phyloP scores from a whole-genome alignment of 2,329 filamentous ascomycete species.

The Cladosporium sp. region DNA sequence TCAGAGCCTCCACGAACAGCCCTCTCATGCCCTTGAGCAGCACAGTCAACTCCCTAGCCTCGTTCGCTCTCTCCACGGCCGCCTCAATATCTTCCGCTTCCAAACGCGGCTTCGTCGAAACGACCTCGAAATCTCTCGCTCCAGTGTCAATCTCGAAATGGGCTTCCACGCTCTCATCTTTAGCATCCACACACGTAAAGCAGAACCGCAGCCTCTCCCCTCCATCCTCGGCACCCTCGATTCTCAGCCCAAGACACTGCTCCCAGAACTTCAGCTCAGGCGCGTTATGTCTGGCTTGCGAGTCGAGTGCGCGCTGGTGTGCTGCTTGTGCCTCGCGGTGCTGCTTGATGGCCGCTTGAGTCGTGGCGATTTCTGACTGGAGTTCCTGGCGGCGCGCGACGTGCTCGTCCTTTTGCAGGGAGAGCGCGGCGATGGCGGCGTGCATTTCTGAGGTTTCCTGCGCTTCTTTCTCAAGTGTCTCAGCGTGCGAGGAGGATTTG shows the following conservation, averaged over 20 bases:
- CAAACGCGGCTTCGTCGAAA: constrained; percentile 74
- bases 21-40: constrained; percentile 80
- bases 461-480: constrained; percentile 70
- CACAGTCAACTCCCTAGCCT: constrained; percentile 65
- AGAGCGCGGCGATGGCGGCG: constrained; percentile 53
- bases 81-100: constrained; percentile 72
- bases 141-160: constrained; percentile 89
- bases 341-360: constrained; percentile 65
- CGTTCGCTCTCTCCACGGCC: constrained; percentile 75
- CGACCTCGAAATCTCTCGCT: constrained; percentile 77
- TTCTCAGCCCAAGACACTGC: constrained; percentile 77
- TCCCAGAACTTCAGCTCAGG: constrained; percentile 97
- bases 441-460: constrained; percentile 66
- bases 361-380: constrained; percentile 55
- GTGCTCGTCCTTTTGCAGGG: constrained; percentile 51
- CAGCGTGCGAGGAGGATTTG: constrained; percentile 65
- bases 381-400: constrained; percentile 52
- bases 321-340: constrained; percentile 66
- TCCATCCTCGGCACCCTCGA: constrained; percentile 74
- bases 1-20: constrained; percentile 59
- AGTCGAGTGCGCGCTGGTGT: constrained; percentile 69
- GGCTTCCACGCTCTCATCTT: constrained; percentile 80
- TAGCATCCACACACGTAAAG: constrained; percentile 80
- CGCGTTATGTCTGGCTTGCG: constrained; percentile 80
- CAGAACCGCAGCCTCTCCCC: constrained; percentile 78